phyloP scores from a whole-genome alignment of 441 rosid species.

The Lepidium campestre region DNA sequence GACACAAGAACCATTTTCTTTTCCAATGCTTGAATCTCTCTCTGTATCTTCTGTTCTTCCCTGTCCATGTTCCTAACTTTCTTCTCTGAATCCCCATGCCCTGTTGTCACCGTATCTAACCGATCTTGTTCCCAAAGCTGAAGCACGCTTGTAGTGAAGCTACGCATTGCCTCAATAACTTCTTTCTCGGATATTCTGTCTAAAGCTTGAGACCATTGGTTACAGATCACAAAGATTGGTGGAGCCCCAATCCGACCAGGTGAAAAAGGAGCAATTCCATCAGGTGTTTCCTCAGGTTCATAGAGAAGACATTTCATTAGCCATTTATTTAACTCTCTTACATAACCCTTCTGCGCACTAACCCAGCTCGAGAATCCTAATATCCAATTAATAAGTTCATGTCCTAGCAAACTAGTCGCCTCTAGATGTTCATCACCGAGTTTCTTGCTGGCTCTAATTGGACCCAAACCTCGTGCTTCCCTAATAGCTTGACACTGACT shows the following conservation, averaged over 20 bases:
- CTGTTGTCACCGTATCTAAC: slow-evolving; percentile 45
- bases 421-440: slow-evolving; percentile 58
- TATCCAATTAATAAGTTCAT: slow-evolving; percentile 71
- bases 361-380: slow-evolving; percentile 71
- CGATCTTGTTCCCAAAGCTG: slow-evolving; percentile 81
- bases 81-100: slow-evolving; percentile 59
- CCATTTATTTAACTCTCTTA: slow-evolving; percentile 79
- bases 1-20: slow-evolving; percentile 59
- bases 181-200: slow-evolving; percentile 77
- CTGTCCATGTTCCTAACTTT: slow-evolving; percentile 55
- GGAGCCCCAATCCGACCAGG: slow-evolving; percentile 97
- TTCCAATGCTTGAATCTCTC: slow-evolving; percentile 77
- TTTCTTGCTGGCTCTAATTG: slow-evolving; percentile 55
- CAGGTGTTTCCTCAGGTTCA: slow-evolving; percentile 86
- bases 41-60: slow-evolving; percentile 80
- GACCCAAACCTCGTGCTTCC: slow-evolving; percentile 66
- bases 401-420: slow-evolving; percentile 66
- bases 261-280: slow-evolving; percentile 82
- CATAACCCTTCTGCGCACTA: slow-evolving; percentile 67
- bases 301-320: slow-evolving; percentile 69
- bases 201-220: slow-evolving; percentile 90
- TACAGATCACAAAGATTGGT: slow-evolving; percentile 77
- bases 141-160: slow-evolving; percentile 56
- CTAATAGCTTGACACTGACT: slow-evolving; percentile 67
- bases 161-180: slow-evolving; percentile 70